Conservation (phyloP, 1,284 basidiomycete genomes). For the Heimioporus punctisporus region DNA sequence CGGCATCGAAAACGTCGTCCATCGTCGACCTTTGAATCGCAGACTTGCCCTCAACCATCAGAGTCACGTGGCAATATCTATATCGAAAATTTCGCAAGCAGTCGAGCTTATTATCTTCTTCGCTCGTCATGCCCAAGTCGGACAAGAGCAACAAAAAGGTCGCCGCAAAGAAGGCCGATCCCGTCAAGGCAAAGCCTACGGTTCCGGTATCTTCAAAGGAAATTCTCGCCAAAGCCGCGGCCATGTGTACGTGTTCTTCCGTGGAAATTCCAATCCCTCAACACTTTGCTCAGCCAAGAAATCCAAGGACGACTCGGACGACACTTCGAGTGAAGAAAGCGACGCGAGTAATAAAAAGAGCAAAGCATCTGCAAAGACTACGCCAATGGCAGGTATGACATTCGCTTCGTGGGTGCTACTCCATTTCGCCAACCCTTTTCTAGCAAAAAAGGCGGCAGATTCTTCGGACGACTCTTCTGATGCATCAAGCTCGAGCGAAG, state of each 20-base stretch:
- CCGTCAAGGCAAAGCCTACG: conserved; percentile 12
- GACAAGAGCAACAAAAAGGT: conserved; percentile 33
- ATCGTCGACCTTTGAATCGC: conserved; percentile 8
- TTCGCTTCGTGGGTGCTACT: not conserved
- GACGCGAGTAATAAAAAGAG: not conserved
- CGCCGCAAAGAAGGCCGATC: conserved; percentile 9
- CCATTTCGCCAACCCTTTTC: not conserved
- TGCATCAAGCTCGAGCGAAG: too few species aligned
- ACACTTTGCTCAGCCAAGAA: conserved; percentile 3
- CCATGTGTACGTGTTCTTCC: conserved; percentile 3
- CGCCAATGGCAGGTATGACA: conserved; percentile 1
- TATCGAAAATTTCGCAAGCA: conserved; percentile 28
- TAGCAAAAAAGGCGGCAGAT: not conserved
- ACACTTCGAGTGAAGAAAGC: conserved; percentile 5
- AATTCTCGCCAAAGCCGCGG: conserved; percentile 29
- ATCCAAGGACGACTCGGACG: not conserved
- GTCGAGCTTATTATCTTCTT: conserved; percentile 1
- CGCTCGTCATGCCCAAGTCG: conserved; percentile 44
- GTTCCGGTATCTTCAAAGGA: conserved; percentile 18
- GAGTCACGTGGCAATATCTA: conserved; percentile 26
- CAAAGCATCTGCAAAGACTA: not conserved
- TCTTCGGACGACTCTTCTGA: too few species aligned
- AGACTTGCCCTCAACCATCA: conserved; percentile 28
- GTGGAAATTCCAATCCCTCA: not conserved
- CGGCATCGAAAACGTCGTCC: conserved; percentile 68